Conservation (phyloP, 164 flowering plant species). For the Tetracentron sinense region DNA sequence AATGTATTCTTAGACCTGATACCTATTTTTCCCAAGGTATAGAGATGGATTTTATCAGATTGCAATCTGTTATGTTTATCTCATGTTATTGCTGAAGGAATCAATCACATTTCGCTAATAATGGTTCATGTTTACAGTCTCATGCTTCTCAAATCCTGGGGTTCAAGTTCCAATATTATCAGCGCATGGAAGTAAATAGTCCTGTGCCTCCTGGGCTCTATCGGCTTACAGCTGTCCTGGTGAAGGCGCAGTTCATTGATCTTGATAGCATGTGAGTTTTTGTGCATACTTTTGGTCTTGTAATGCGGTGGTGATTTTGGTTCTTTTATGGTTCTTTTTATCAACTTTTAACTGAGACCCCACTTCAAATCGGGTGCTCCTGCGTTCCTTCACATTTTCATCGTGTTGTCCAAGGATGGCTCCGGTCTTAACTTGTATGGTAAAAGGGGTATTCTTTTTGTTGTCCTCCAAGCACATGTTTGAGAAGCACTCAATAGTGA, state of each 20-base stretch:
- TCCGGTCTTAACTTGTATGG: too few species aligned
- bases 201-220: slow-evolving; percentile 80
- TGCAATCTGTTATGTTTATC: background rate
- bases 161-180: slow-evolving; percentile 94
- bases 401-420: too few species aligned
- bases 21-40: slow-evolving; percentile 96
- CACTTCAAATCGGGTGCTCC: too few species aligned
- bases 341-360: background rate
- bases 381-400: too few species aligned
- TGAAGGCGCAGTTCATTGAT: slow-evolving; percentile 81
- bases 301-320: background rate
- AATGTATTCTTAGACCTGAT: slow-evolving; percentile 70
- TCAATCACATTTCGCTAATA: background rate
- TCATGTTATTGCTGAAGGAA: background rate
- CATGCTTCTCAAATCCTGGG: slow-evolving; percentile 98
- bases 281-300: background rate
- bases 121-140: slow-evolving; percentile 50
- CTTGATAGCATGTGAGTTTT: slow-evolving; percentile 93
- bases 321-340: background rate
- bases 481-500: slow-evolving; percentile 1
- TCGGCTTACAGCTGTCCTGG: slow-evolving; percentile 78
- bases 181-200: slow-evolving; percentile 71
- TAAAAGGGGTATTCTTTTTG: slow-evolving; percentile 1
- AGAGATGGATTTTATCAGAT: background rate
- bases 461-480: background rate